Conservation (phyloP, 2,329 filamentous ascomycete genomes). For the Sporothrix sp. region DNA sequence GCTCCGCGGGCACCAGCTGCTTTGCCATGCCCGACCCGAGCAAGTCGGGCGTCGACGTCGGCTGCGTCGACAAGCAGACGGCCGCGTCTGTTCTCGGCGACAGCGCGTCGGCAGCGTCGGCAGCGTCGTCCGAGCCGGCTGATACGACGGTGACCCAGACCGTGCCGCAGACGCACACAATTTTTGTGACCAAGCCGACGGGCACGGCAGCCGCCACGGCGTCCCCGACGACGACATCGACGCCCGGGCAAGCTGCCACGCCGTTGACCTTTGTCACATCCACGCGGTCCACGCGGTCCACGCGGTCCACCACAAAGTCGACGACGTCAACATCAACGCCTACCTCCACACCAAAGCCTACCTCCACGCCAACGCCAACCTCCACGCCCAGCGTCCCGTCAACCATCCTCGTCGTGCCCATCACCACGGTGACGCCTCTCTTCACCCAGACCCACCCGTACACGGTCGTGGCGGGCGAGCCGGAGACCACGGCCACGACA, state of each 20-base stretch:
- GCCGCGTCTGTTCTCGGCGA: slow-evolving; percentile 35
- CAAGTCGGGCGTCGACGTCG: slow-evolving; percentile 37
- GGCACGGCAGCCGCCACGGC: not conserved
- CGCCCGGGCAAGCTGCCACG: not conserved
- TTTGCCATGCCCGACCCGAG: slow-evolving; percentile 45
- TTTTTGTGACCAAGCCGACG: not conserved
- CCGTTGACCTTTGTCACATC: too few species aligned
- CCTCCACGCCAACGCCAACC: not conserved
- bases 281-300: too few species aligned
- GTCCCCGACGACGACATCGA: not conserved
- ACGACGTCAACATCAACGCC: not conserved
- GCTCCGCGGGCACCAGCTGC: slow-evolving; percentile 30
- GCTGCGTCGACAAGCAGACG: slow-evolving; percentile 33
- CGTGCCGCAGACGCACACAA: slow-evolving; percentile 5
- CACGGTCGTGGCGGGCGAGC: not conserved
- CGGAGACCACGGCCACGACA: not conserved
- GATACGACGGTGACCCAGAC: slow-evolving; percentile 7
- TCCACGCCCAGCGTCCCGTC: not conserved
- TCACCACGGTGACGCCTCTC: not conserved
- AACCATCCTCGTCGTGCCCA: not conserved
- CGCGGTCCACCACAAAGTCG: not conserved
- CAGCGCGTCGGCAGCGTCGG: not conserved
- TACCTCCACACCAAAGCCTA: not conserved
- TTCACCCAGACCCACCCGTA: not conserved
- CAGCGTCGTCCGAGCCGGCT: not conserved